Evolutionary conservation across 1,284 basidiomycete species (phyloP), one percentile per base, ranked within the genome.

Genomic region (Rhizoctonia solani): DNA sequence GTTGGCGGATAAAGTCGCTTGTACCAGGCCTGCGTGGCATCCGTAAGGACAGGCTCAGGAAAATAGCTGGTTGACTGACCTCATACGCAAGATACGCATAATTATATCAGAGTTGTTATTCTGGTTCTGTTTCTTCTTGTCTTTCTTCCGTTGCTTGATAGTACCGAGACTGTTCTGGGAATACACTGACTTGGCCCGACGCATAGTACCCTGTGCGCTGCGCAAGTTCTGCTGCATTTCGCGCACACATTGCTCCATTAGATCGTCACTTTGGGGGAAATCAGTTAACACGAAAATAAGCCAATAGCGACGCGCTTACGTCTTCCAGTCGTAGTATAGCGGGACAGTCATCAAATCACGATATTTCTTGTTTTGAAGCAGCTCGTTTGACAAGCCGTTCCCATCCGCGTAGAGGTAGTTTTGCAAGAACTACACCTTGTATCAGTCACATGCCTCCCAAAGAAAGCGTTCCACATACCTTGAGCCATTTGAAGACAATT

Each of bases 401-500:
- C 97, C 97, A 41, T 87, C 90, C 9, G 93, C 95, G 75, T 97
- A 89, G 81, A 98, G 98, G 80, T 95, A 99, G 76, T 96, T 93
- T 65, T 90, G 83, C 74, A 99, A 75, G 80, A 97, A 97, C 90
- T 95, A 71, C 16, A 53, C 29, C 46, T 42, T 4, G 46, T 14
- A 13, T 4, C 34, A 50, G 39, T 14, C 44, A 14, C 4, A 23
- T 11, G 49, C 11, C 14, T 4, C 27, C 46, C 39, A 25, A 2
- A n/a, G n/a, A n/a, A n/a, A n/a, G n/a, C n/a, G n/a, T n/a, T n/a
- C n/a, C n/a, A 73, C 79, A 25, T 69, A 92, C 93, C 84, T 93
- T 94, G 56, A 98, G 79, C 97, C 97, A 99, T 75, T 95, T 97
- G 81, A 98, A 95, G 9, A 95, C 96, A 66, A 99, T 90, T 74